phyloP scores from a whole-genome alignment of 2,329 filamentous ascomycete species.

The Penicillium digitatum region DNA sequence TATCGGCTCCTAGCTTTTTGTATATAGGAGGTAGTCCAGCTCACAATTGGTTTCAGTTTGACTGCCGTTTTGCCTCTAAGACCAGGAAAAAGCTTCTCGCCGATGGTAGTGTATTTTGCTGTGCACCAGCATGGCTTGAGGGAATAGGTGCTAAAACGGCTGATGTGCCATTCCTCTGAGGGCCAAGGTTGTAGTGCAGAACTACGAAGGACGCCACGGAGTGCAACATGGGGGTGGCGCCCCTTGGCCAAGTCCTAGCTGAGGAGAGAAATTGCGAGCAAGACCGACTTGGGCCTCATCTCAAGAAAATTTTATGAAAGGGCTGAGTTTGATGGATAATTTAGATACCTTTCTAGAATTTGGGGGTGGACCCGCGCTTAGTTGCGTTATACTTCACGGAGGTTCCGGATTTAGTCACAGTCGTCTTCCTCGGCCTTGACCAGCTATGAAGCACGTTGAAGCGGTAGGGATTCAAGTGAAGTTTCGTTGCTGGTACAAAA shows the following conservation, averaged over 20 bases:
- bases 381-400: background rate
- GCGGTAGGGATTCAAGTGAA: background rate
- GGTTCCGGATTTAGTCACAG: background rate
- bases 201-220: conserved; percentile 20
- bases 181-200: conserved; percentile 25
- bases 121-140: conserved; percentile 13
- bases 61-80: conserved; percentile 3
- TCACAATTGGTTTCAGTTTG: conserved; percentile 12
- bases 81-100: conserved; percentile 21
- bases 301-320: background rate
- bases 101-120: conserved; percentile 20
- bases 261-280: background rate
- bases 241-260: background rate
- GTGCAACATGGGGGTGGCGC: conserved; percentile 1
- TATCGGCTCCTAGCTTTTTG: conserved; percentile 9
- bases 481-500: background rate
- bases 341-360: background rate
- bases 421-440: background rate
- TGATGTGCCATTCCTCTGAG: conserved; percentile 26
- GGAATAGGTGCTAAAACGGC: conserved; percentile 19
- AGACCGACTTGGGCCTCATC: background rate
- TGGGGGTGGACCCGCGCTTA: background rate
- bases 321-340: background rate
- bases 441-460: background rate
- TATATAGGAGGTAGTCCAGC: conserved; percentile 21